These are phyloP conservation scores for Eucalyptus curtisii DNA, from an alignment of 345 rosid genomes.

Conservation along the genomic window DNA sequence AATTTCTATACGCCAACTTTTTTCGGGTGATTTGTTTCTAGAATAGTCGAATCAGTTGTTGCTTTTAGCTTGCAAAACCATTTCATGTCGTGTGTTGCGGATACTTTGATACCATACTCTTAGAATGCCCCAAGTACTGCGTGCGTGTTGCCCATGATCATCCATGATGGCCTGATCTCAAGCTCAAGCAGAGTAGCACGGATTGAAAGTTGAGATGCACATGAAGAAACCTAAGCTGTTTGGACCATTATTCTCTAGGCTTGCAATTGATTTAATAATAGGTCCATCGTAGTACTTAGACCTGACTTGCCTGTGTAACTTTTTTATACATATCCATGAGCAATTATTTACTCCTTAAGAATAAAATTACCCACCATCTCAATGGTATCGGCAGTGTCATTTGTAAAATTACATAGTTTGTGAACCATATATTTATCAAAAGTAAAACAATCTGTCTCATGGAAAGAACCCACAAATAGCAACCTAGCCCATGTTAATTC, in stretches of 20 bases:
- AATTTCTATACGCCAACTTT: too few relatives aligned
- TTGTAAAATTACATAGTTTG: not conserved
- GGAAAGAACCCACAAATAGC: not conserved
- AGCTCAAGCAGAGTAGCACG: not conserved
- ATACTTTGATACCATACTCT: not conserved
- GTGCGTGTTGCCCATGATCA: not conserved
- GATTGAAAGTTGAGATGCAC: not conserved
- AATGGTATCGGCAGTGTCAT: rapidly evolving
- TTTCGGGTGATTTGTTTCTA: rapidly evolving
- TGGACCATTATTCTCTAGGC: not conserved
- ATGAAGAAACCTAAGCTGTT: not conserved
- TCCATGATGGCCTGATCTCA: not conserved
- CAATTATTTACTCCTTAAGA: not conserved
- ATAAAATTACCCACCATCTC: not conserved
- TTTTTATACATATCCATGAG: not conserved
- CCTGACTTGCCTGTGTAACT: not conserved
- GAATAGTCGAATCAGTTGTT: rapidly evolving
- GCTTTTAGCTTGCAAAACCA: not conserved
- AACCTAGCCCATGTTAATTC: not conserved
- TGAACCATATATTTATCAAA: not conserved
- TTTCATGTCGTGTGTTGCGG: rapidly evolving
- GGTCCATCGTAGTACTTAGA: not conserved
- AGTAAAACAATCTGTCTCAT: not conserved
- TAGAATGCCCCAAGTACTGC: not conserved
- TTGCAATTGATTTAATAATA: not conserved